Evolutionary conservation across 1,139 yeast species (phyloP), one percentile per base, ranked within the genome.

Genomic region (Pichia sorboxylosa): DNA sequence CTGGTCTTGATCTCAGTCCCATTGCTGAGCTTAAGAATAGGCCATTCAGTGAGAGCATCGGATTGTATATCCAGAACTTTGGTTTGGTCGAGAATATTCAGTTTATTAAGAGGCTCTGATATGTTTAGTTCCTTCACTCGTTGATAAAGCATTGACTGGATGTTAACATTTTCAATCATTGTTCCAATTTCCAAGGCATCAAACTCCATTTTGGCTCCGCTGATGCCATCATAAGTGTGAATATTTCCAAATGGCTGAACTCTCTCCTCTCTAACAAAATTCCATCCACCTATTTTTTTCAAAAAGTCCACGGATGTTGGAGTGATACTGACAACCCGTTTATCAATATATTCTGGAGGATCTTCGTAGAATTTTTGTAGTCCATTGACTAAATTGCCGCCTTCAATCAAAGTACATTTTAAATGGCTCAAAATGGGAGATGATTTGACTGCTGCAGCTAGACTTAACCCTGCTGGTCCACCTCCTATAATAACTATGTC

Each of bases 401-500:
- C 87, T 55, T 90, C 98, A 13, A 90, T 64, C 33, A 90, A 59
- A 0, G 78, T 70, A 31, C 92, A 70, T 33, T 66, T 64, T 30
- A 84, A 63, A 35, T 71, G 64, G 18, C 59, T 61, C 4, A 94
- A 70, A 24, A 63, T 55, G 8, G 78, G 73, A 2, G 87, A 76
- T 45, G 68, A 66, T 51, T 81, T 66, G 51, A 78, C 52, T 0
- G 94, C 93, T 0, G 94, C 69, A 2, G 92, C 76, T 25, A 90
- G 61, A 1, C 96, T 78, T 35, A 90, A 60, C 0, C 99, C 99
- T 0, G 98, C 97, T 1, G 97, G 95, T 0, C 99, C 99, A 6
- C 94, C 98, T 17, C 99, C 99, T 29, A 92, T 81, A 36, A 90
- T 80, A 10, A 83, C 77, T 17, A 92, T 73, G 53, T 90, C 99